Base-by-base conservation (phyloP, 495 filamentous ascomycete genomes). In the Aspergillus sclerotioniger region DNA sequence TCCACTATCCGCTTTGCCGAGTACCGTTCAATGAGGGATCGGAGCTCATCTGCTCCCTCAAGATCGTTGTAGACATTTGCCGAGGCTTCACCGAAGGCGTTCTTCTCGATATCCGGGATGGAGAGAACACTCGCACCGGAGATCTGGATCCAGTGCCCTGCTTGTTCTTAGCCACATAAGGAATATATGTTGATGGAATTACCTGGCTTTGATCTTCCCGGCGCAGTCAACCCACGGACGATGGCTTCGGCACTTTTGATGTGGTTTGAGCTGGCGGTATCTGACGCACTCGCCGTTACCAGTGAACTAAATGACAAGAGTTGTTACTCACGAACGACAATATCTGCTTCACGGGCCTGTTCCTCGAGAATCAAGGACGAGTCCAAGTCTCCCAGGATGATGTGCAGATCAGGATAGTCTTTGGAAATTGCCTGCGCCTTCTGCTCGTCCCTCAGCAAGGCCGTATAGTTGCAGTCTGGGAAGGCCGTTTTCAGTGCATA, bases 381-480 rank as follows among this genome's bases (percentile, higher is more conserved):
- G 58, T 81, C 80, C n/a, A 82, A 72, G 57, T 74, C 70, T 0
- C 82, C 80, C n/a, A 70, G 59, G 8, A 82, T 65, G 35, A 77
- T 66, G 13, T 70, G 69, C 16, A 81, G 65, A 17, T 71, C 66
- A 9, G 80, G 74, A 47, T 78, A 80, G 19, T 65, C 68, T 31
- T 75, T 74, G 7, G 79, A 75, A 21, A 92, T 74, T 28, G 65
- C 65, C 17, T 81, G 76, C 29, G 80, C 87, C 60, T 86, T 87
- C 35, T 76, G 77, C 45, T 76, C 72, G 59, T 82, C 82, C 12
- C 88, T 80, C 25, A 89, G 80, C 8, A 90, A 69, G 17, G 78
- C 72, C 15, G 80, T 81, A 65, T 81, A 78, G 25, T 85, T 74
- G 56, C 81, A 83, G 10, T 89, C 80, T 0, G 85, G 87, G 60